These are phyloP conservation scores for Penicillium crustosum DNA, from an alignment of 2,329 filamentous ascomycete species.

Conservation along the genomic window DNA sequence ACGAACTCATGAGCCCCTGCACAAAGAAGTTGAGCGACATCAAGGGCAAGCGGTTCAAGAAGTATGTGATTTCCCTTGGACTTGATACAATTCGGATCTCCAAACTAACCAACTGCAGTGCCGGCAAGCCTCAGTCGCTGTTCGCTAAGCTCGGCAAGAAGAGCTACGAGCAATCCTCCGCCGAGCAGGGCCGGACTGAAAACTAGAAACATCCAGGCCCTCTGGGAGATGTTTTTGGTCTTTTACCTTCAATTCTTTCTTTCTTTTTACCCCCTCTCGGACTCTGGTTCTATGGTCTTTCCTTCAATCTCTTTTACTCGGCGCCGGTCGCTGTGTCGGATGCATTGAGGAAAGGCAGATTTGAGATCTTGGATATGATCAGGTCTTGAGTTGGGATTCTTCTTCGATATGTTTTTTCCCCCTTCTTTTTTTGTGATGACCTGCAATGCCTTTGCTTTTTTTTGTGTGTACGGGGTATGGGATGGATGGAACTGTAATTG, in stretches of 20 bases:
- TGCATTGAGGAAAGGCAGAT: slow-evolving; percentile 8
- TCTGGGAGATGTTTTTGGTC: background rate
- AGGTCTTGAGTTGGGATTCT: background rate
- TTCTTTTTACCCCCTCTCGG: background rate
- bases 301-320: slow-evolving; percentile 8
- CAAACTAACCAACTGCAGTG: slow-evolving; percentile 26
- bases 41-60: slow-evolving; percentile 52
- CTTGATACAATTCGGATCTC: background rate
- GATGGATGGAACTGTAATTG: slow-evolving; percentile 11
- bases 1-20: slow-evolving; percentile 52
- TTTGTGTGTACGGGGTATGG: slow-evolving; percentile 18
- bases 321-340: slow-evolving; percentile 17
- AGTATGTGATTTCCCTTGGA: slow-evolving; percentile 31
- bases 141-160: slow-evolving; percentile 50
- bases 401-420: slow-evolving; percentile 5
- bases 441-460: slow-evolving; percentile 24
- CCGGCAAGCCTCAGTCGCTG: slow-evolving; percentile 45
- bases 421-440: slow-evolving; percentile 24
- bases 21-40: slow-evolving; percentile 52
- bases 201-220: slow-evolving; percentile 11
- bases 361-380: slow-evolving; percentile 2
- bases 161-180: slow-evolving; percentile 42
- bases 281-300: slow-evolving; percentile 1
- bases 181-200: slow-evolving; percentile 17
- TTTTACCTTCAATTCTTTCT: background rate